phyloP scores from a whole-genome alignment of 192 early-diverging fungal species.

The Coemansia sp. region DNA sequence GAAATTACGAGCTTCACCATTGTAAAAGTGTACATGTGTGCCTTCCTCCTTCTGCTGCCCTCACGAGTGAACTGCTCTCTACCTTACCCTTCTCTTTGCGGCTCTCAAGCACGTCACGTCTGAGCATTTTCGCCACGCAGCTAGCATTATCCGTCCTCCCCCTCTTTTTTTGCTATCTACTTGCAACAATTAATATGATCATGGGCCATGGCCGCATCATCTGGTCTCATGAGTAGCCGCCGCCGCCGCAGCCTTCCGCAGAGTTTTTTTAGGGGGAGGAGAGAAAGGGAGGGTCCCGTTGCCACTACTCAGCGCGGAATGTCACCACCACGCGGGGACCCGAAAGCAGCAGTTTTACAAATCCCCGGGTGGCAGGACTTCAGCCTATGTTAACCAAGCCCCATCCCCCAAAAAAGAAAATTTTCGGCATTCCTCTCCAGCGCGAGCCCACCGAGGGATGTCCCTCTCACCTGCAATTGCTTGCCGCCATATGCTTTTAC shows the following conservation, averaged over 20 bases:
- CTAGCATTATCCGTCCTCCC: constrained; percentile 6
- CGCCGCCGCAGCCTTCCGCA: constrained; percentile 4
- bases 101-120: constrained; percentile 12
- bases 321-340: not conserved
- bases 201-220: constrained; percentile 15
- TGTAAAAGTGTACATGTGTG: not conserved
- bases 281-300: not conserved
- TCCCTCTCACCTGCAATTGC: not conserved
- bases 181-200: constrained; percentile 9
- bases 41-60: not conserved
- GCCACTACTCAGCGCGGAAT: not conserved
- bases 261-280: not conserved
- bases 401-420: not conserved
- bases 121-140: constrained; percentile 1
- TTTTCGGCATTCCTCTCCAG: not conserved
- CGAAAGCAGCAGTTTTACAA: not conserved
- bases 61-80: not conserved
- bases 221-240: constrained; percentile 10
- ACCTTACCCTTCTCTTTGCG: not conserved
- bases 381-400: not conserved
- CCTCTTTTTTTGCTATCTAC: not conserved
- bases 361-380: not conserved
- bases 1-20: constrained; percentile 5
- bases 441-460: not conserved
- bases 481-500: constrained; percentile 4